A percentile compares a stretch with the other conserved stretches of the same genome.
phyloP scores from a whole-genome alignment of 331 rosid genomes.

The Rosa hybrid region DNA sequence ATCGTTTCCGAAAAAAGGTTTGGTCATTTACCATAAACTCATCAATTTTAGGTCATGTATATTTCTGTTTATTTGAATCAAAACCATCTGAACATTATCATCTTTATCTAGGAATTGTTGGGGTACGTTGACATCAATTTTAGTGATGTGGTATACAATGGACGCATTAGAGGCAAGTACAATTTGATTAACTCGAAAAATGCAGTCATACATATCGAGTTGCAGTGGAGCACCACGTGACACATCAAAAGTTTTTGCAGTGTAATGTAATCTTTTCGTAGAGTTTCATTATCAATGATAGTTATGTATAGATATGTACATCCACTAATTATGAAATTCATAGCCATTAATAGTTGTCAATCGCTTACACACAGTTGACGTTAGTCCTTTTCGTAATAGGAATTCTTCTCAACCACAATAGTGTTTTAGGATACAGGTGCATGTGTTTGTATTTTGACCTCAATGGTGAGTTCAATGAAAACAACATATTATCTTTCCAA shows the following conservation, averaged over 20 bases:
- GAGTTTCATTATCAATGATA: not conserved
- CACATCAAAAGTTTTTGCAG: not conserved
- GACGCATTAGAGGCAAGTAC: slow-evolving; percentile 24
- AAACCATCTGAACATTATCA: not conserved
- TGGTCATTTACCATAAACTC: not conserved
- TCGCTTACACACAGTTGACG: not conserved
- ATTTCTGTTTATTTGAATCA: not conserved
- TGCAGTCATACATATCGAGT: slow-evolving; percentile 25
- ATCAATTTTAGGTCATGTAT: not conserved
- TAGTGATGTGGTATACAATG: slow-evolving; percentile 26
- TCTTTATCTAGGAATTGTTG: slow-evolving; percentile 23
- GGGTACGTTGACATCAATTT: slow-evolving; percentile 36
- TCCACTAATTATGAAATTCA: not conserved
- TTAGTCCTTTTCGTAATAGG: not conserved
- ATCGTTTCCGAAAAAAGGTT: not conserved
- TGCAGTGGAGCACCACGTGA: slow-evolving; percentile 29
- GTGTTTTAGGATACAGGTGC: not conserved
- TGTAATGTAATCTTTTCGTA: not conserved
- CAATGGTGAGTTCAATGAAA: not conserved
- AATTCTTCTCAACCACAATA: not conserved
- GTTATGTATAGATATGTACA: too few relatives aligned
- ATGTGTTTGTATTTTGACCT: not conserved
- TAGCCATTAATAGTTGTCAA: not conserved
- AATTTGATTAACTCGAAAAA: slow-evolving; percentile 29
- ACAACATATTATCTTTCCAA: too few relatives aligned